Conservation (phyloP, 352 stramenopile genomes). For the Globisporangium emineosum region DNA sequence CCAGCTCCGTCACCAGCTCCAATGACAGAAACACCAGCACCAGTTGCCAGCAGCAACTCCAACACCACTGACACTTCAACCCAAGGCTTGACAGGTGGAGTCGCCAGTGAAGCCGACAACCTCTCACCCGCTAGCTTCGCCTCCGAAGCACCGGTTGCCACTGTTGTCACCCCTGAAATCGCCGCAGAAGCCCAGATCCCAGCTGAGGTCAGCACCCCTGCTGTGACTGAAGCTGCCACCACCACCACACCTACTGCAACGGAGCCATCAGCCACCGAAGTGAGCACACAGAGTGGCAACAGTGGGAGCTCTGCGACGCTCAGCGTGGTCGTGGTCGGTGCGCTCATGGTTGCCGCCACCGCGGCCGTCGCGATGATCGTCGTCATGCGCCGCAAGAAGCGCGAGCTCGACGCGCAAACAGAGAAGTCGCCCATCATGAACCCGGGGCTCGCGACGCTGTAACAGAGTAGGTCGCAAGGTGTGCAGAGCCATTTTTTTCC, state of each 20-base stretch:
- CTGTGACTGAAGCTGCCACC: background rate
- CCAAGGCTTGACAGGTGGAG: background rate
- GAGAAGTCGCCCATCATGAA: slow-evolving; percentile 27
- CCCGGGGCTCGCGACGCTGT: slow-evolving; percentile 19
- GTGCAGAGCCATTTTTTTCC: too few relatives aligned
- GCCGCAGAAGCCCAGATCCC: background rate
- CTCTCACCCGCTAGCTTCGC: background rate
- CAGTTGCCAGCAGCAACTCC: background rate
- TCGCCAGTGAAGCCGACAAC: slow-evolving; percentile 10
- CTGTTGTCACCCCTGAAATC: background rate
- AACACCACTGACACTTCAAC: slow-evolving; percentile 2
- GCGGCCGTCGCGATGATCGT: slow-evolving; percentile 26
- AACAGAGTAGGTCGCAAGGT: background rate
- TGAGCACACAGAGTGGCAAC: slow-evolving; percentile 3
- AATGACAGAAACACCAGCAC: background rate
- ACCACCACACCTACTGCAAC: background rate
- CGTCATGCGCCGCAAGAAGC: slow-evolving; percentile 31
- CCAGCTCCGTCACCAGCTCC: slow-evolving; percentile 7
- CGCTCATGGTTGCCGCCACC: slow-evolving; percentile 15
- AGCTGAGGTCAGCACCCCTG: background rate
- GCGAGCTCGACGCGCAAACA: slow-evolving; percentile 23
- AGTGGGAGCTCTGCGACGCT: background rate
- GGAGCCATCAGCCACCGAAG: background rate
- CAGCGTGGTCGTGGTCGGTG: slow-evolving; percentile 18
- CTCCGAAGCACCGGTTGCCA: background rate